A percentile compares a stretch with the other conserved stretches of the same genome.
Conservation (phyloP, 257 asterid genomes). For the Apocynum venetum region DNA sequence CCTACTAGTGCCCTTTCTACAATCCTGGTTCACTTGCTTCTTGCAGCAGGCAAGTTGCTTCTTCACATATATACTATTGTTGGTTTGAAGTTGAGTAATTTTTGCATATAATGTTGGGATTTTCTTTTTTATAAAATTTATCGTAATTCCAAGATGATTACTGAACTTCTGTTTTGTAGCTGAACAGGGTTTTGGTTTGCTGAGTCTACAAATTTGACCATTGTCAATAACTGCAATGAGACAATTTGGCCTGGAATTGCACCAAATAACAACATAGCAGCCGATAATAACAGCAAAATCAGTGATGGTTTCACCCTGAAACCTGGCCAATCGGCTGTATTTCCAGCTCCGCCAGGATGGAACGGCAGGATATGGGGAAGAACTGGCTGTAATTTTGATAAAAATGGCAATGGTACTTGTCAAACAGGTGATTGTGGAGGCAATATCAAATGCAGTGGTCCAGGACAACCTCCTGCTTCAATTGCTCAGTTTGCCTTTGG, state of each 20-base stretch:
- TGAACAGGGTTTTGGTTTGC: conserved; percentile 32
- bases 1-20: conserved; percentile 1
- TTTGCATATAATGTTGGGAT: not conserved
- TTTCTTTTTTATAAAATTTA: not conserved
- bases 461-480: conserved; percentile 58
- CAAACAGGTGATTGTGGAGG: conserved; percentile 57
- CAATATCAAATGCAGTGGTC: conserved; percentile 33
- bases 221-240: conserved; percentile 55
- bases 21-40: conserved; percentile 23
- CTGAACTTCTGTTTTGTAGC: not conserved
- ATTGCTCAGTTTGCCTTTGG: conserved; percentile 62
- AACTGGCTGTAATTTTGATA: conserved; percentile 52
- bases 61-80: not conserved
- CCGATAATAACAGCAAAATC: conserved; percentile 29
- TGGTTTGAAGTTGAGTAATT: not conserved
- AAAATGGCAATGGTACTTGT: conserved; percentile 44
- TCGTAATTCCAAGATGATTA: not conserved
- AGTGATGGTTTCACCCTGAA: conserved; percentile 46
- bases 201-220: conserved; percentile 41
- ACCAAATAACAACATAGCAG: conserved; percentile 33
- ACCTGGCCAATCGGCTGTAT: conserved; percentile 49
- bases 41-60: conserved; percentile 38
- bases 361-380: conserved; percentile 70
- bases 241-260: conserved; percentile 64
- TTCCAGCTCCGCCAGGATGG: conserved; percentile 48